Evolutionary conservation across 2,329 filamentous ascomycete species (phyloP).

Genomic region (Chalaropsis thielavioides): DNA sequence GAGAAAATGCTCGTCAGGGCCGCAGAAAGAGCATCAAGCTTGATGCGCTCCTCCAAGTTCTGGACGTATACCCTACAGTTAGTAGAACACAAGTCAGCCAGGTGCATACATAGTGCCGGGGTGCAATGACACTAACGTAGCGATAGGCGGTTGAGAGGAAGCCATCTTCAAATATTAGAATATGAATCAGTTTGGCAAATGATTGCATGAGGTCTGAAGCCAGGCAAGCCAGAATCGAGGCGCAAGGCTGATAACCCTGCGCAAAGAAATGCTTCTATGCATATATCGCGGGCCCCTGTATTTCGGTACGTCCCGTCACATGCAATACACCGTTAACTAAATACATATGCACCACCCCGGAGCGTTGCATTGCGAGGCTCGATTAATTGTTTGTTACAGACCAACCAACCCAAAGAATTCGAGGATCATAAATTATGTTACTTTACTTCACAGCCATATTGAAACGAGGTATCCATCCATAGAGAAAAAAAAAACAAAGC

Average conservation of each 20-base stretch:
- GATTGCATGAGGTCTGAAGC: neutral
- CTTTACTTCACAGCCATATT: neutral
- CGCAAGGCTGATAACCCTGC: neutral
- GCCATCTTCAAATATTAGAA: conserved; percentile 24
- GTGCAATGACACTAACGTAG: conserved; percentile 65
- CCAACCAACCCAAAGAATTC: neutral
- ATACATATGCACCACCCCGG: too few relatives aligned
- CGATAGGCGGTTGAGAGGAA: conserved; percentile 35
- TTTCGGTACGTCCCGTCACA: neutral
- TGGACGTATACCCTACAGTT: conserved; percentile 48
- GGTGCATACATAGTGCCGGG: conserved; percentile 38
- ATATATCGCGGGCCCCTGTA: neutral
- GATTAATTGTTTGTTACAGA: too few relatives aligned
- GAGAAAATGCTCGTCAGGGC: conserved; percentile 66
- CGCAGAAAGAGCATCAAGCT: conserved; percentile 59
- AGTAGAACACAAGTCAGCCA: conserved; percentile 26
- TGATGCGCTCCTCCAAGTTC: conserved; percentile 87
- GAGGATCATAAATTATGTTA: neutral
- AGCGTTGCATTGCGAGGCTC: too few relatives aligned
- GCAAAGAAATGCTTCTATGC: neutral
- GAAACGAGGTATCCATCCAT: neutral
- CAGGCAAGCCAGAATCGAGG: neutral
- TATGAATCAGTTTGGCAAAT: neutral
- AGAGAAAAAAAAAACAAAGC: neutral
- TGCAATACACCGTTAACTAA: neutral